These are phyloP conservation scores for Amanita muscaria DNA, from an alignment of 768 basidiomycete genomes.

Conservation along the genomic window DNA sequence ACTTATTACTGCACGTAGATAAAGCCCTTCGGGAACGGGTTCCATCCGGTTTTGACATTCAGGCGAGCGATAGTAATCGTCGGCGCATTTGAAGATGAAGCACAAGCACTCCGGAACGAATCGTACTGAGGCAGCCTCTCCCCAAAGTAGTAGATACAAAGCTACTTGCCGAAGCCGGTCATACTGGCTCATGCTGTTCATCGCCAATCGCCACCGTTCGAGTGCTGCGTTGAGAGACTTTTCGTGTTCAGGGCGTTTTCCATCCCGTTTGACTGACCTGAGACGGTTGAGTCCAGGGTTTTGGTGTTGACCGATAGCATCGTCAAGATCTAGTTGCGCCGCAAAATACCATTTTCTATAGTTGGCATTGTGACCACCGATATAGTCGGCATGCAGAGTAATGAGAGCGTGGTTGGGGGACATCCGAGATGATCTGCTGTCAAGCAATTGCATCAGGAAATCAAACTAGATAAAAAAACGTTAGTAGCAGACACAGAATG, in stretches of 20 bases:
- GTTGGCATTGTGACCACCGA: conserved; percentile 96
- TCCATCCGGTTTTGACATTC: conserved; percentile 93
- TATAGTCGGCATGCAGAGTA: conserved; percentile 97
- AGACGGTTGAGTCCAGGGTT: conserved; percentile 86
- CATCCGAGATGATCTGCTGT: conserved; percentile 96
- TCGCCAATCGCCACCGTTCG: conserved; percentile 92
- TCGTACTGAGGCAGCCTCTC: conserved; percentile 94
- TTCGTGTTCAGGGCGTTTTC: conserved; percentile 43
- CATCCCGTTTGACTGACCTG: conserved; percentile 49
- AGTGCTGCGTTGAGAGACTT: conserved; percentile 74
- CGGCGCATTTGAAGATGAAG: conserved; percentile 99
- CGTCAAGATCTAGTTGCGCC: conserved; percentile 96
- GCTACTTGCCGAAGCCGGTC: conserved; percentile 96
- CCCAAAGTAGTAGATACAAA: conserved; percentile 93
- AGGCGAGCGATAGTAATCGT: conserved; percentile 98
- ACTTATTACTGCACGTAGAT: conserved; percentile 82
- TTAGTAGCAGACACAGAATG: conserved; percentile 12
- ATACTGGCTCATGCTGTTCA: conserved; percentile 98
- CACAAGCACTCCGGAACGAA: conserved; percentile 95
- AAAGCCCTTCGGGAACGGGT: conserved; percentile 92
- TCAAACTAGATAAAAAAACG: conserved; percentile 59
- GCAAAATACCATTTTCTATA: conserved; percentile 99
- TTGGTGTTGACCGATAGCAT: conserved; percentile 86
- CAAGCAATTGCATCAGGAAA: conserved; percentile 94
- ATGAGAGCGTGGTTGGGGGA: conserved; percentile 90